Evolutionary conservation across 2,329 filamentous ascomycete genomes (phyloP).

Genomic region (Aspergillus clavatus): DNA sequence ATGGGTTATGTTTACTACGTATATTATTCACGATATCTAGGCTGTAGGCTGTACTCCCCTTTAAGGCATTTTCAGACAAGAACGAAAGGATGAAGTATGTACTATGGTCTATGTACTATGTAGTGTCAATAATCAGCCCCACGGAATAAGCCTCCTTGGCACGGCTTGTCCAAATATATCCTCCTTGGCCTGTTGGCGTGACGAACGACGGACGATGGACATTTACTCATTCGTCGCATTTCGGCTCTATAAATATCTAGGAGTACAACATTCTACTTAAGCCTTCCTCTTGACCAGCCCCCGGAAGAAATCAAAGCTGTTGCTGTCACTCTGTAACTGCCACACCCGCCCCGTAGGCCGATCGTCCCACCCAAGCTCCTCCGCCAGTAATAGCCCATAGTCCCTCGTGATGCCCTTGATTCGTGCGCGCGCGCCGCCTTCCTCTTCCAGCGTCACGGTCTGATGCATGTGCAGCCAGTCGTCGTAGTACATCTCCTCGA

Average conservation of each 20-base stretch:
- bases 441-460: slow-evolving; percentile 70
- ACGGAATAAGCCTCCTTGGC: slow-evolving; percentile 2
- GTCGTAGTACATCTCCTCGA: slow-evolving; percentile 73
- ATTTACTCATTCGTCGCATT: too few species aligned
- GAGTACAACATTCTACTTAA: too few species aligned
- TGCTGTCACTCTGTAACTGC: slow-evolving; percentile 90
- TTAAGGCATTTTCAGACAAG: neutral
- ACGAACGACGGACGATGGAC: too few species aligned
- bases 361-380: slow-evolving; percentile 73
- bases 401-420: slow-evolving; percentile 88
- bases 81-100: too few species aligned
- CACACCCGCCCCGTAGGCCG: slow-evolving; percentile 70
- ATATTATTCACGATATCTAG: too few species aligned
- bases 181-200: neutral
- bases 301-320: slow-evolving; percentile 96
- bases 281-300: slow-evolving; percentile 78
- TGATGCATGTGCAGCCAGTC: slow-evolving; percentile 82
- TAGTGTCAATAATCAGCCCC: too few species aligned
- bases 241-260: too few species aligned
- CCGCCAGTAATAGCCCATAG: slow-evolving; percentile 79
- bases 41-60: too few species aligned
- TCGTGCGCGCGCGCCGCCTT: slow-evolving; percentile 67
- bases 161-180: neutral
- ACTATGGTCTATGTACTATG: too few species aligned
- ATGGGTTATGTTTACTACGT: too few species aligned